Conservation (phyloP, 1,139 yeast species). For the Sugiyamaella neomexicana region DNA sequence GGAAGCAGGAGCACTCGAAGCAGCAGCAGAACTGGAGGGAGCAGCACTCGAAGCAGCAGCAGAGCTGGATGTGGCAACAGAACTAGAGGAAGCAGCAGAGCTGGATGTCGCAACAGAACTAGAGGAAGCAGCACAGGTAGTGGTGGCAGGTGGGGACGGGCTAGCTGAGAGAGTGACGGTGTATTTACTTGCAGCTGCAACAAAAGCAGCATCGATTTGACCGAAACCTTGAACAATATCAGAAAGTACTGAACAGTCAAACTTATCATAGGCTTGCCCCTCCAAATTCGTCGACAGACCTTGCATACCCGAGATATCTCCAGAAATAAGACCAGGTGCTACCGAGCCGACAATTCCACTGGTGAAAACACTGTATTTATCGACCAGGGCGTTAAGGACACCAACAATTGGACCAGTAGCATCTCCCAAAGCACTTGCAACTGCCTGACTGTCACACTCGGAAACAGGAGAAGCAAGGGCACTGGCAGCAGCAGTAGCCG, state of each 20-base stretch:
- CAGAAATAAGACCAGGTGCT: slow-evolving; percentile 7
- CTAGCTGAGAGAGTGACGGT: slow-evolving; percentile 6
- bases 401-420: slow-evolving; percentile 13
- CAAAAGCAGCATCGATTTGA: slow-evolving; percentile 16
- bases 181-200: slow-evolving; percentile 15
- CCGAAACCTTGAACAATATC: slow-evolving; percentile 7
- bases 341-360: slow-evolving; percentile 10
- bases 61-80: slow-evolving; percentile 2
- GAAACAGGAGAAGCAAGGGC: slow-evolving; percentile 13
- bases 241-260: slow-evolving; percentile 14
- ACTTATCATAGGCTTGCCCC: slow-evolving; percentile 14
- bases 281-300: slow-evolving; percentile 14
- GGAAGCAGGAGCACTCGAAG: slow-evolving; percentile 15
- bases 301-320: slow-evolving; percentile 16
- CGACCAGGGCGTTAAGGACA: slow-evolving; percentile 8
- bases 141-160: slow-evolving; percentile 10
- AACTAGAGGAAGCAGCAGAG: not conserved
- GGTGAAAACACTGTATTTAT: slow-evolving; percentile 1
- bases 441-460: slow-evolving; percentile 12
- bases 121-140: slow-evolving; percentile 2
- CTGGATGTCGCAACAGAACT: not conserved
- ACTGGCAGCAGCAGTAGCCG: slow-evolving; percentile 19
- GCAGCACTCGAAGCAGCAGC: slow-evolving; percentile 9
- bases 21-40: not conserved
- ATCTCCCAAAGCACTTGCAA: slow-evolving; percentile 8